Evolutionary conservation across 495 filamentous ascomycete genomes (phyloP).

Genomic region (Pseudoneurospora amorphoporcata): DNA sequence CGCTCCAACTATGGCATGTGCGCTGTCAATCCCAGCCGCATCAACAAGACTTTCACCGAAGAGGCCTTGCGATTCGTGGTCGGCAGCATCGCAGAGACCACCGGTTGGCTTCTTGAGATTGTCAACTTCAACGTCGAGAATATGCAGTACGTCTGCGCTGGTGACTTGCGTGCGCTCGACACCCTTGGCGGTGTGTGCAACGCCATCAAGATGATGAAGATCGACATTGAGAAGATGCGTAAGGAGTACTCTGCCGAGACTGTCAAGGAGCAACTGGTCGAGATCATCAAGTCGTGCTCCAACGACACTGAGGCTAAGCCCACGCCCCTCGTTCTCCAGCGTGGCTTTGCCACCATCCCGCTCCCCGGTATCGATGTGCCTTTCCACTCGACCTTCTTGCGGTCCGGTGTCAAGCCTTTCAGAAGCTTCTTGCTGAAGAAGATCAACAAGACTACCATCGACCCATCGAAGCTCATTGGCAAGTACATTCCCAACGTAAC

Average conservation of each 20-base stretch:
- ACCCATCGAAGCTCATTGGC: constrained; percentile 88
- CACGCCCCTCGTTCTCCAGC: constrained; percentile 73
- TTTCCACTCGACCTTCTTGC: constrained; percentile 96
- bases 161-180: constrained; percentile 91
- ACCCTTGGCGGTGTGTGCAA: constrained; percentile 87
- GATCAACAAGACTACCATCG: constrained; percentile 96
- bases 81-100: constrained; percentile 82
- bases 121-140: constrained; percentile 99
- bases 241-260: constrained; percentile 70
- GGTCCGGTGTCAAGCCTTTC: constrained; percentile 97
- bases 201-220: constrained; percentile 88
- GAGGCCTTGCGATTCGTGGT: constrained; percentile 92
- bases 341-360: constrained; percentile 93
- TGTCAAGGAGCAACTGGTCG: constrained; percentile 34
- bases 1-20: constrained; percentile 98
- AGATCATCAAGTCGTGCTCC: constrained; percentile 73
- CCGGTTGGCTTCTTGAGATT: constrained; percentile 91
- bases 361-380: constrained; percentile 96
- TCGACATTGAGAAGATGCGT: constrained; percentile 90
- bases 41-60: constrained; percentile 97
- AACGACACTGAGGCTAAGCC: constrained; percentile 81
- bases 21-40: constrained; percentile 93
- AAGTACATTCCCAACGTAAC: constrained; percentile 99
- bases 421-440: constrained; percentile 95
- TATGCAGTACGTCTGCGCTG: constrained; percentile 96